phyloP scores from a whole-genome alignment of 805 yeast species.

The Pachysolen tannophilus region DNA sequence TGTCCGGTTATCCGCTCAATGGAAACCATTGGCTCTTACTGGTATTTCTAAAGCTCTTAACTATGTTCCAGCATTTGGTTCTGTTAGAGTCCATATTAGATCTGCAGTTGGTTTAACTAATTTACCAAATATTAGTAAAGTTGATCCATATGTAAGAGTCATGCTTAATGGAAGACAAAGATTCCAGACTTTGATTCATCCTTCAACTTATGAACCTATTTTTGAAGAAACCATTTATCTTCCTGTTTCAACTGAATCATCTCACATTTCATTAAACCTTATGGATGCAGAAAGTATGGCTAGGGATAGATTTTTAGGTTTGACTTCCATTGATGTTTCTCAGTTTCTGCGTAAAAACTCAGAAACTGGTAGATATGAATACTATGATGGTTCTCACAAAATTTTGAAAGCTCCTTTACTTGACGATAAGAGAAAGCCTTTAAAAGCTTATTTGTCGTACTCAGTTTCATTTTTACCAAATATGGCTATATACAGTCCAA shows the following conservation, averaged over 20 bases:
- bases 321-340: conserved; percentile 39
- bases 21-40: conserved; percentile 64
- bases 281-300: conserved; percentile 62
- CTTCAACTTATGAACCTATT: conserved; percentile 46
- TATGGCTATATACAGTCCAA: conserved; percentile 51
- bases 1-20: conserved; percentile 46
- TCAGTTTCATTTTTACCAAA: conserved; percentile 60
- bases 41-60: conserved; percentile 37
- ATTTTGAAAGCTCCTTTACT: conserved; percentile 25
- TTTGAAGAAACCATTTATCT: conserved; percentile 53
- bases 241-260: conserved; percentile 54
- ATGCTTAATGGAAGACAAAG: conserved; percentile 48
- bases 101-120: conserved; percentile 43
- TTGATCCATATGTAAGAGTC: conserved; percentile 68
- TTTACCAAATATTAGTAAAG: conserved; percentile 60
- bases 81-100: conserved; percentile 50
- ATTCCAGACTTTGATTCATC: conserved; percentile 46
- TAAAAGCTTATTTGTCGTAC: conserved; percentile 44
- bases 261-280: conserved; percentile 47
- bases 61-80: conserved; percentile 58
- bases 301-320: conserved; percentile 59
- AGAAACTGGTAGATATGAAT: conserved; percentile 30
- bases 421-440: conserved; percentile 31
- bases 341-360: conserved; percentile 39
- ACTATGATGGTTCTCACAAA: conserved; percentile 44